Conservation (phyloP, 163 green algal species). For the Scenedesmus sp. region DNA sequence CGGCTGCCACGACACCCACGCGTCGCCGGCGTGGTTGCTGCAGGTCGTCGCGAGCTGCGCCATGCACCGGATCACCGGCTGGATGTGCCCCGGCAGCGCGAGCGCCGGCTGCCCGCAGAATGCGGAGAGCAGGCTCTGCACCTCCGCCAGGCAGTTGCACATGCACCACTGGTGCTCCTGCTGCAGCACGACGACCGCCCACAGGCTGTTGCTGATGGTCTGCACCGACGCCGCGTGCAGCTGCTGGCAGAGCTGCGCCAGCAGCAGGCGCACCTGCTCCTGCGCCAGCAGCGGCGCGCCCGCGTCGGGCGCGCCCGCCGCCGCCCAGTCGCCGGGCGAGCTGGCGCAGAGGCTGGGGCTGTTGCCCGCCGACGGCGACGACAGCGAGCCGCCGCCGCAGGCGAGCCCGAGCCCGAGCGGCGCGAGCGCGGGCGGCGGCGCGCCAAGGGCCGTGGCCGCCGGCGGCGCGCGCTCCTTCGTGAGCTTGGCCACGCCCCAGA, state of each 20-base stretch:
- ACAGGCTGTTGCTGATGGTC: slow-evolving; percentile 50
- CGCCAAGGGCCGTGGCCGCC: not conserved
- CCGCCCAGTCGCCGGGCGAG: not conserved
- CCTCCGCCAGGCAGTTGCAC: slow-evolving; percentile 37
- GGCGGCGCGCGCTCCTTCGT: slow-evolving; percentile 38
- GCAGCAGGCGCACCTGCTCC: slow-evolving; percentile 36
- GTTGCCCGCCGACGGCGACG: not conserved
- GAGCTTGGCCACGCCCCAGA: slow-evolving; percentile 47
- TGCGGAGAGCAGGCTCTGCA: slow-evolving; percentile 27
- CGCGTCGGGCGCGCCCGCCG: not conserved
- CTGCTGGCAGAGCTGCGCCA: slow-evolving; percentile 41
- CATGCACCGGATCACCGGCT: slow-evolving; percentile 47
- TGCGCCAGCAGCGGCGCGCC: slow-evolving; percentile 8
- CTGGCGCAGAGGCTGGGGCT: not conserved
- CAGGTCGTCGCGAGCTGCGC: slow-evolving; percentile 36
- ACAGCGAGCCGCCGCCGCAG: not conserved
- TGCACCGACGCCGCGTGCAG: slow-evolving; percentile 39
- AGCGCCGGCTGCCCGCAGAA: slow-evolving; percentile 44
- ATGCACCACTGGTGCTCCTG: slow-evolving; percentile 49
- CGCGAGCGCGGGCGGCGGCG: not conserved
- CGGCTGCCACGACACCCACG: slow-evolving; percentile 42
- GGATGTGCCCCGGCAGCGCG: slow-evolving; percentile 48
- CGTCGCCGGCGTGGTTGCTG: slow-evolving; percentile 30
- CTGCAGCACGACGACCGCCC: slow-evolving; percentile 48
- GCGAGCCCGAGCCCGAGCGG: not conserved